Evolutionary conservation across 345 rosid genomes (phyloP).

Genomic region (Nephelium lappaceum): DNA sequence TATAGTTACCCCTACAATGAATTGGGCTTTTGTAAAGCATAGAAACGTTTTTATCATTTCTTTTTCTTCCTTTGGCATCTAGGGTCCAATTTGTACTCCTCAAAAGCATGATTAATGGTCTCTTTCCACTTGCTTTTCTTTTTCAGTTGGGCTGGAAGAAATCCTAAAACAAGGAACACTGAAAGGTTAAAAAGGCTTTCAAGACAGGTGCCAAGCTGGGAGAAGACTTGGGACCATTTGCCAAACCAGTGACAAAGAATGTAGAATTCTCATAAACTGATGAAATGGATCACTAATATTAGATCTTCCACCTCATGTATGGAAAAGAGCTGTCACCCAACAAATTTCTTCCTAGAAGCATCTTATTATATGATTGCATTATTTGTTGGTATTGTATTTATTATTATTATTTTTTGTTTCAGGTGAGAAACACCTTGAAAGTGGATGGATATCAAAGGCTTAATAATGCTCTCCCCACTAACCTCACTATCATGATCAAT

Average conservation of each 20-base stretch:
- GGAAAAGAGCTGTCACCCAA: conserved; percentile 5
- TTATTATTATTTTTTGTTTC: conserved; percentile 4
- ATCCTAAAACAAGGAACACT: too few relatives aligned
- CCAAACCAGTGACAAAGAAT: too few relatives aligned
- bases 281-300: neutral
- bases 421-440: conserved; percentile 18
- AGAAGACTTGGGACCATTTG: conserved; percentile 9
- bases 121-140: too few relatives aligned
- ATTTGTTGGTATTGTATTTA: neutral
- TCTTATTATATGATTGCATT: conserved; percentile 16
- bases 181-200: too few relatives aligned
- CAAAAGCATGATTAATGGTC: too few relatives aligned
- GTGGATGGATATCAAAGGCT: neutral
- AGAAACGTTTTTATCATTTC: too few relatives aligned
- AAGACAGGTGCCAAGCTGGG: conserved; percentile 13
- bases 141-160: too few relatives aligned
- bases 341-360: neutral
- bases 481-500: conserved; percentile 16
- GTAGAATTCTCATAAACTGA: too few relatives aligned
- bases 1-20: too few relatives aligned
- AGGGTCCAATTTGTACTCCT: too few relatives aligned
- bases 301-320: conserved; percentile 8
- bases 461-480: conserved; percentile 39
- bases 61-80: too few relatives aligned
- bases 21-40: too few relatives aligned